Base-by-base conservation (phyloP, 805 yeast genomes). In the Lipomyces spencermartinsiae region DNA sequence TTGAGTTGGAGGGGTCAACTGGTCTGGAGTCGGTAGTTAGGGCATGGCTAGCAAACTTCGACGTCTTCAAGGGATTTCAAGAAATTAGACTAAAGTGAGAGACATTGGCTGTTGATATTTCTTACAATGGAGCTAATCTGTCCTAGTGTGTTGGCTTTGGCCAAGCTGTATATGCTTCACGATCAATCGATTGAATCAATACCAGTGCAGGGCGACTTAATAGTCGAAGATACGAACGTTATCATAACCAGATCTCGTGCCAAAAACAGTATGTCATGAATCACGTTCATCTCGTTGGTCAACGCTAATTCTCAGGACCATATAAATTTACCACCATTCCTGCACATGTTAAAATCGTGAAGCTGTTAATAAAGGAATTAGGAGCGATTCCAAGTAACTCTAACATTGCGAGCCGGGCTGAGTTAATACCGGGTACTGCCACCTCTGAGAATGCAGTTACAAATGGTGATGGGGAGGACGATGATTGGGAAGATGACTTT, bases 221-320 rank as follows among this genome's bases (percentile, higher is more conserved):
- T 88, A 43, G 79, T 90, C 35, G 88, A 90, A 2, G 84, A 87
- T 58, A 80, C 81, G 6, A 90, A 87, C 64, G 73, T 86, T n/a
- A 93, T 94, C 46, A 80, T 92, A 3, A 94, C 98, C 0, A 85
- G 98, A 75, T 91, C 97, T 0, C 90, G 89, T 89, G 87, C 96
- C 2, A 87, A 85, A 73, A 78, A 74, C 19, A 62, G 67, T 53
- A 25, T 53, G 56, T 53, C 22, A 16, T 6, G n/a, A 14, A 6
- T 7, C 34, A 19, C 8, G 16, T 55, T 31, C 9, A 31, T n/a
- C 8, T 55, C 34, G 34, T 16, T 4, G n/a, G 7, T 55, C 7
- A 39, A 78, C 16, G 83, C 87, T 43, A 43, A 43, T 43, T 16
- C n/a, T 43, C 34, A 53, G 56, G 34, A 84, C 90, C 91, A 0